phyloP scores from a whole-genome alignment of 2,329 filamentous ascomycete genomes.

The Aspergillus phoenicis region DNA sequence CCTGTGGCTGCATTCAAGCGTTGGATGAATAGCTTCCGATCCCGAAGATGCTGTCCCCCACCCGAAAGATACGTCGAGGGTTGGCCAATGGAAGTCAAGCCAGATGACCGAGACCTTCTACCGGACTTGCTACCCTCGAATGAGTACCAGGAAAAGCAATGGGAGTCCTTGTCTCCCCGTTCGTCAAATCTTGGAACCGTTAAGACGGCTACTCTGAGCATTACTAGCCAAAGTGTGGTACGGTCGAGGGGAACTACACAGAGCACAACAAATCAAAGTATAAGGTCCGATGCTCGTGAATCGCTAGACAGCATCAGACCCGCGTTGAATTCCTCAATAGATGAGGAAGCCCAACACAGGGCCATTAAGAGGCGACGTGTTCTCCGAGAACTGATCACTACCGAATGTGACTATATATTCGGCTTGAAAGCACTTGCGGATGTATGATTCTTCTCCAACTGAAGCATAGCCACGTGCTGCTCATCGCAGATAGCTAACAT shows the following conservation, averaged over 20 bases:
- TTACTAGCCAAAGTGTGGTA: slow-evolving; percentile 70
- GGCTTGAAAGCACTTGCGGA: slow-evolving; percentile 86
- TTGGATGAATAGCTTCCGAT: slow-evolving; percentile 44
- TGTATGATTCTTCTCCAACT: slow-evolving; percentile 54
- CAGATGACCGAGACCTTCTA: slow-evolving; percentile 15
- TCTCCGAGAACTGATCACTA: slow-evolving; percentile 80
- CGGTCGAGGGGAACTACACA: slow-evolving; percentile 62
- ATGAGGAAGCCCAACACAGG: slow-evolving; percentile 71
- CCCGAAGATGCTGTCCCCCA: slow-evolving; percentile 25
- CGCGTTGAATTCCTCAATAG: slow-evolving; percentile 53
- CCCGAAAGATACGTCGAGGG: slow-evolving; percentile 38
- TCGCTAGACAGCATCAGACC: slow-evolving; percentile 61
- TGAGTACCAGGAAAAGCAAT: slow-evolving; percentile 39
- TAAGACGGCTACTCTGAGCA: slow-evolving; percentile 77
- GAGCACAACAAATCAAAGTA: slow-evolving; percentile 56
- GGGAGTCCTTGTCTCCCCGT: slow-evolving; percentile 72
- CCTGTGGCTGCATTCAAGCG: slow-evolving; percentile 33
- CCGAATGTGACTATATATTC: slow-evolving; percentile 85
- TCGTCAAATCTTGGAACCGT: slow-evolving; percentile 78
- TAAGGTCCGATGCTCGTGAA: slow-evolving; percentile 66
- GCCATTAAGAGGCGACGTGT: slow-evolving; percentile 75
- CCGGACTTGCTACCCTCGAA: slow-evolving; percentile 23
- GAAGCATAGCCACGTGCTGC: not conserved
- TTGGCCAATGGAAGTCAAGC: slow-evolving; percentile 36
- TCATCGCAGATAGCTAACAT: slow-evolving; percentile 1